Evolutionary conservation across 345 rosid genomes (phyloP), one percentile per base, ranked within the genome.

Genomic region (Brassica juncea): DNA sequence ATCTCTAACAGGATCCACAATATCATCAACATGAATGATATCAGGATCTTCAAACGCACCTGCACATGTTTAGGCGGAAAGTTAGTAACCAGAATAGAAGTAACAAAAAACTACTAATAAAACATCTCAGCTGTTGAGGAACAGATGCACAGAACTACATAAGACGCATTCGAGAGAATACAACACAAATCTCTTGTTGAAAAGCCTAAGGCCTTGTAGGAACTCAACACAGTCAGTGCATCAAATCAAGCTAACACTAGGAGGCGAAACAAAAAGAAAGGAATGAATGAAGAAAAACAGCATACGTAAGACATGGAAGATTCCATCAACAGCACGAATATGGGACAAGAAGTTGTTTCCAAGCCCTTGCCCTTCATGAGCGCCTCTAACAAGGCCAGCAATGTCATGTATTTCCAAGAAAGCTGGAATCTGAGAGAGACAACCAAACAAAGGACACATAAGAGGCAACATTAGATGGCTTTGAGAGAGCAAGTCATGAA

Each of bases 41-140:
- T 94, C 98, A 8, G 98, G 76, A 87, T 95, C 98, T 81, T 95
- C 99, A 81, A 95, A 95, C 65, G 99, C 99, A 73, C 99, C 98
- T 94, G 73, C 1, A 80, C 21, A 62, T 34, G 28, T 9, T 61
- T 9, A 67, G n/a, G n/a, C 25, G 6, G 49, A 11, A 79, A 67
- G 71, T 62, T 28, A 79, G 28, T 44, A 21, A 72, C 68, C 19
- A 58, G n/a, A 54, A 71, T 0, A 63, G n/a, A 62, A 64, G 2
- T 32, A 14, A 9, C 16, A 37, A 62, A 68, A 14, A 39, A 28
- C 73, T 28, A 68, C 0, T 25, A 59, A 60, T 12, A 12, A 32
- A 30, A 6, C 6, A 55, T 5, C 28, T 47, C 3, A 1, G 19
- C 35, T 49, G 44, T 70, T 49, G 42, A 63, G 55, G 57, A 44